Percentiles rank a stretch among this genome's conserved stretches.
phyloP scores from a whole-genome alignment of 768 basidiomycete species.

The Epithele typhae region DNA sequence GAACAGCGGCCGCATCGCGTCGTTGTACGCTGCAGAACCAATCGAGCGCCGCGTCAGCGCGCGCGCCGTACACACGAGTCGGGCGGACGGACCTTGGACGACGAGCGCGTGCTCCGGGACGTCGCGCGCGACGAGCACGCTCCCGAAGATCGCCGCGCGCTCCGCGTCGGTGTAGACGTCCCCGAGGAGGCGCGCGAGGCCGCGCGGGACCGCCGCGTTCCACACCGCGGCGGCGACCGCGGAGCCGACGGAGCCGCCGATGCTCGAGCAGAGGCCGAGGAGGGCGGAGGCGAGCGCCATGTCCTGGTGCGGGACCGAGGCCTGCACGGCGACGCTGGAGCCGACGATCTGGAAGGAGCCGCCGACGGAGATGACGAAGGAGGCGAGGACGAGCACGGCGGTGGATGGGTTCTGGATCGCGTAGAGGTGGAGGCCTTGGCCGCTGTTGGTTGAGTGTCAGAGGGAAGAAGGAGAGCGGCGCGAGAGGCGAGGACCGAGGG shows the following conservation, averaged over 20 bases:
- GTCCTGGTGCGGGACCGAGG: conserved; percentile 40
- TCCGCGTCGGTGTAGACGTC: conserved; percentile 6
- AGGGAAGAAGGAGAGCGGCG: too few relatives aligned
- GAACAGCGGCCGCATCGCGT: conserved; percentile 13
- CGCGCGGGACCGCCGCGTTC: conserved; percentile 16
- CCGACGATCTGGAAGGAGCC: conserved; percentile 44
- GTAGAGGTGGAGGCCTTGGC: conserved; percentile 13
- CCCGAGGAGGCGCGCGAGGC: conserved; percentile 17
- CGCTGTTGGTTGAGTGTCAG: too few relatives aligned
- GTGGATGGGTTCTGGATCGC: conserved; percentile 11
- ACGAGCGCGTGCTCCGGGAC: conserved; percentile 11
- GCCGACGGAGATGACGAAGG: conserved; percentile 41
- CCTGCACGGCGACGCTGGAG: conserved; percentile 38
- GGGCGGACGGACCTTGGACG: too few relatives aligned
- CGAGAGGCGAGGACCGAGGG: too few relatives aligned
- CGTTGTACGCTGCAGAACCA: conserved; percentile 22
- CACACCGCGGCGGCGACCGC: conserved; percentile 27
- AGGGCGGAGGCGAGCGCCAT: conserved; percentile 39
- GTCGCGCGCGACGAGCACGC: conserved; percentile 11
- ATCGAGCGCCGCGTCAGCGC: too few relatives aligned
- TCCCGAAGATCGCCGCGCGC: conserved; percentile 16
- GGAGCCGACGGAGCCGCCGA: conserved; percentile 37
- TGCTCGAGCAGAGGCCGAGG: conserved; percentile 36
- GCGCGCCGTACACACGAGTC: too few relatives aligned
- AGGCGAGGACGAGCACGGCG: conserved; percentile 35